Evolutionary conservation across 352 stramenopile genomes (phyloP).

Genomic region (Phytophthora sojae): DNA sequence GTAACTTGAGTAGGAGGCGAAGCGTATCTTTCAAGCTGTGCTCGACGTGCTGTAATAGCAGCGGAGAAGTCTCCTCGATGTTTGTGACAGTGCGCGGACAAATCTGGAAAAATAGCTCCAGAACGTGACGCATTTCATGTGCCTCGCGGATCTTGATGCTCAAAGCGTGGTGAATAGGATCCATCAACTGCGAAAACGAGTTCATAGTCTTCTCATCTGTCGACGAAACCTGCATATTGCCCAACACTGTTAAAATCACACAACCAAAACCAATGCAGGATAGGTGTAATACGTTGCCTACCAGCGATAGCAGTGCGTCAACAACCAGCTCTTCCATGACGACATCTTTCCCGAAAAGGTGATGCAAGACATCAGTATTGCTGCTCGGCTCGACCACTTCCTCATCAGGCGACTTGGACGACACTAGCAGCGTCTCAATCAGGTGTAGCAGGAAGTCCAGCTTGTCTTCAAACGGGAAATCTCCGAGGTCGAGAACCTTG

Average conservation of each 20-base stretch:
- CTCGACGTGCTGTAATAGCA: conserved; percentile 83
- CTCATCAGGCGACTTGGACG: conserved; percentile 31
- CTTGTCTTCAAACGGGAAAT: conserved; percentile 77
- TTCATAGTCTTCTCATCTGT: conserved; percentile 68
- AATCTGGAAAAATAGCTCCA: conserved; percentile 78
- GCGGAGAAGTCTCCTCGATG: conserved; percentile 78
- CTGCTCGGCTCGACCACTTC: conserved; percentile 11
- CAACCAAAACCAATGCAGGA: neutral
- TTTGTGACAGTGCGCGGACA: conserved; percentile 71
- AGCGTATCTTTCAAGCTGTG: conserved; percentile 79
- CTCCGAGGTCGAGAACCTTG: conserved; percentile 65
- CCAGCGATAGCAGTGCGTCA: conserved; percentile 65
- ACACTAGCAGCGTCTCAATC: conserved; percentile 57
- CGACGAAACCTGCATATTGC: conserved; percentile 47
- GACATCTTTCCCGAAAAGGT: conserved; percentile 71
- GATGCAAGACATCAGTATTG: conserved; percentile 56
- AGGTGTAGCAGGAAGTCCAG: conserved; percentile 70
- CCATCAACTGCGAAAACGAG: conserved; percentile 62
- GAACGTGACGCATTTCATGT: conserved; percentile 81
- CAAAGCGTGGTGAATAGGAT: conserved; percentile 68
- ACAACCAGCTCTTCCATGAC: conserved; percentile 77
- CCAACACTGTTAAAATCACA: neutral
- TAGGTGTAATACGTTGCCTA: conserved; percentile 22
- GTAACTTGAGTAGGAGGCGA: conserved; percentile 78
- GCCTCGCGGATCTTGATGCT: conserved; percentile 74